Evolutionary conservation across 352 stramenopile species (phyloP), one percentile per base, ranked within the genome.

Genomic region (Pythium vanterpoolii): DNA sequence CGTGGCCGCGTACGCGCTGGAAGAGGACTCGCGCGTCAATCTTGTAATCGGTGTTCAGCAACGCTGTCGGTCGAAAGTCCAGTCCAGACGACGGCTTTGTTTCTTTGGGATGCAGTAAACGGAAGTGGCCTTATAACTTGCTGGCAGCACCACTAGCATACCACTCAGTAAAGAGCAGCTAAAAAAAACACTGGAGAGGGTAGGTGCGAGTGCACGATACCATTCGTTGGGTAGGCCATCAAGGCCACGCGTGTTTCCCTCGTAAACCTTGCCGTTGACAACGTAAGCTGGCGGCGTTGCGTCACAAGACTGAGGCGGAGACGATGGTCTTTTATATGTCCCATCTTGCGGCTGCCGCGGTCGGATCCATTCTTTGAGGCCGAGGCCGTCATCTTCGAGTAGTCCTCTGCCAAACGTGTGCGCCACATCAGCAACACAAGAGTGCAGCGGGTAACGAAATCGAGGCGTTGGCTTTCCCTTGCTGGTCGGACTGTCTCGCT

Each of bases 31-130:
- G 55, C 4, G 55, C 19, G 36, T 49, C 46, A 5, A 62, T 47
- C 45, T 62, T 62, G 55, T 62, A 62, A 26, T 56, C 55, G 18
- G 44, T 49, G 14, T 62, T 56, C 0, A 56, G 55, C 21, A 49
- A 21, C 19, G 55, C 33, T 18, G 49, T 62, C 2, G 33, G 55
- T 0, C 55, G 55, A 39, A 26, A 49, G 24, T 62, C 55, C 11
- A 62, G 27, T 2, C 55, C 55, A 7, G 30, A 40, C 1, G 31
- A 21, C 2, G 26, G 23, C 19, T 4, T 21, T 5, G 19, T 5
- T 47, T 47, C 19, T 62, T 62, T 1, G 55, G 55, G n/a, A 62
- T 42, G 34, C 43, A 54, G 34, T 34, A 55, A 1, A 55, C 31
- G 0, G 55, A 43, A 1, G 55, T 44, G n/a, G 27, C 24, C 14